Evolutionary conservation across 371 early-diverging fungal genomes (phyloP), one percentile per base, ranked within the genome.

Genomic region (Funneliformis caledonium): DNA sequence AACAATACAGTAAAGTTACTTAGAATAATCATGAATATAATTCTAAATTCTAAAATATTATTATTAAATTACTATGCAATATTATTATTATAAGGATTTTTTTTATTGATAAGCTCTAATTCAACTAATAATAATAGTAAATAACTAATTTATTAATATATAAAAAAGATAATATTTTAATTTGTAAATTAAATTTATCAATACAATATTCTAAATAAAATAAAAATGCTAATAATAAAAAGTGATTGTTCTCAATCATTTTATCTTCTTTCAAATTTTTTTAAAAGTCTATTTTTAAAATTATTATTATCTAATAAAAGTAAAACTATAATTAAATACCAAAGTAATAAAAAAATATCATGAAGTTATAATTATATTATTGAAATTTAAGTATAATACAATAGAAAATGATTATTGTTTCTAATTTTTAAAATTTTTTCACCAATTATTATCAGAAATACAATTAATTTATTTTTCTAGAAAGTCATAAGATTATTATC

Each of bases 351-450:
- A 75, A n/a, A 45, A 75, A 74, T 61, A 56, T 75, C 22, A 61
- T 75, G 19, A 61, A 75, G 76, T 45, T 47, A 16, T 3, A 59
- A 59, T 48, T 59, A 75, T 75, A n/a, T 37, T 26, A 33, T 75
- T 75, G 61, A 60, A 75, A 16, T 75, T 75, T 75, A 31, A 75
- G 61, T 56, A n/a, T 43, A 37, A 22, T 37, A 75, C 76, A 75
- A 43, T 60, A 61, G 10, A 33, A 56, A 73, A 73, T 59, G 22
- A 73, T 9, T 14, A 73, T 26, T 48, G 19, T 26, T 48, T 73
- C 11, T 12, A 73, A 37, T 56, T 65, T 12, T 65, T 31, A 7
- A 4, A 50, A 11, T 12, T 33, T 33, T 47, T 22, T 31, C 33
- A 56, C 74, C 37, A 73, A 56, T 48, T 22, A 52, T 56, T 73